Evolutionary conservation across 2,329 filamentous ascomycete species (phyloP).

Genomic region (Thyridium curvatum): DNA sequence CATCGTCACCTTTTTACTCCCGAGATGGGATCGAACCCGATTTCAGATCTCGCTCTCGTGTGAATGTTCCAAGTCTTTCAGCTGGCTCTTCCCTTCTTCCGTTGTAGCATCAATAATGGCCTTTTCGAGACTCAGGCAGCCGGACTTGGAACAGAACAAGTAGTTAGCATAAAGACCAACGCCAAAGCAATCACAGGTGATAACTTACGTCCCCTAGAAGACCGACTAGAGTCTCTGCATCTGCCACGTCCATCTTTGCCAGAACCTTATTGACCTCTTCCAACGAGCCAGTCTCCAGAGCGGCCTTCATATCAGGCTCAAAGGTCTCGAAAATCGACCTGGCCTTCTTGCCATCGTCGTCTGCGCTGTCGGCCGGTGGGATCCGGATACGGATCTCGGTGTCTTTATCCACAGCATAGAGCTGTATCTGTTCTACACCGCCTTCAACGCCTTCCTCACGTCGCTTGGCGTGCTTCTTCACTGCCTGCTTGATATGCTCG

Average conservation of each 20-base stretch:
- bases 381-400: slow-evolving; percentile 87
- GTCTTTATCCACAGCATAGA: slow-evolving; percentile 90
- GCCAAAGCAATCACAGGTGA: no score
- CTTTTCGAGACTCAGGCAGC: slow-evolving; percentile 72
- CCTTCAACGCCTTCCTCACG: no score
- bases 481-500: no score
- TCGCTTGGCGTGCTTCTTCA: no score
- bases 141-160: neutral
- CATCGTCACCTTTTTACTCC: no score
- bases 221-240: slow-evolving; percentile 76
- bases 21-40: no score
- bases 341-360: slow-evolving; percentile 56
- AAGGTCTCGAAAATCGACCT: slow-evolving; percentile 80
- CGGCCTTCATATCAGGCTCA: slow-evolving; percentile 68
- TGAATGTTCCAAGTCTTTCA: slow-evolving; percentile 77
- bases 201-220: slow-evolving; percentile 34
- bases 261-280: slow-evolving; percentile 85
- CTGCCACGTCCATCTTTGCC: slow-evolving; percentile 76
- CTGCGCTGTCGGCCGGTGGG: slow-evolving; percentile 61
- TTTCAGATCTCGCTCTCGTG: no score
- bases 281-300: slow-evolving; percentile 80
- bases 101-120: slow-evolving; percentile 95
- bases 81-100: slow-evolving; percentile 70
- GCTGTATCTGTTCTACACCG: slow-evolving; percentile 91
- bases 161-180: neutral